Evolutionary conservation across 1,139 yeast genomes (phyloP).

Genomic region (Ogataea hybrid): DNA sequence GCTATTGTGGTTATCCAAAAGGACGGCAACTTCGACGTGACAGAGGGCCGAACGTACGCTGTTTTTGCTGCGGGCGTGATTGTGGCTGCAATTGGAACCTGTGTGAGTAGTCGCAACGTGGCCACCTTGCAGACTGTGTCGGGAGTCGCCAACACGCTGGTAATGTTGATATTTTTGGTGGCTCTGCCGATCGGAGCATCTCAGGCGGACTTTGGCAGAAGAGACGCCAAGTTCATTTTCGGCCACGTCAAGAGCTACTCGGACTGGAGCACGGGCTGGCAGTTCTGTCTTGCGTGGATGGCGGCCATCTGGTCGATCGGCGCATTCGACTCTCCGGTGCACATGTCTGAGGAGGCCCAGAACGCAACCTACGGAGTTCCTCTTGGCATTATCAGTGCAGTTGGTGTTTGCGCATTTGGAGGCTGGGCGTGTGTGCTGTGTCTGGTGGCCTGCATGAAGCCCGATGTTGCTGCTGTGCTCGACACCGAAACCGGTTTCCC

Average conservation of each 20-base stretch:
- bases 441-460: conserved; percentile 54
- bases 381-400: conserved; percentile 56
- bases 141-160: conserved; percentile 48
- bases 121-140: conserved; percentile 58
- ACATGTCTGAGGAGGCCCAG: conserved; percentile 69
- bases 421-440: conserved; percentile 57
- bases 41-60: conserved; percentile 47
- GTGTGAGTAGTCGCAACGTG: conserved; percentile 48
- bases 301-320: conserved; percentile 68
- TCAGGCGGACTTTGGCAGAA: conserved; percentile 14
- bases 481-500: conserved; percentile 49
- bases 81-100: conserved; percentile 42
- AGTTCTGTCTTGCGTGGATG: conserved; percentile 57
- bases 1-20: conserved; percentile 46
- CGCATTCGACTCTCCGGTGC: conserved; percentile 70
- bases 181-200: conserved; percentile 59
- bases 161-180: conserved; percentile 54
- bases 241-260: conserved; percentile 52
- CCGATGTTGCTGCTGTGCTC: conserved; percentile 46
- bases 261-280: conserved; percentile 69
- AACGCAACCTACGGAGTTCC: conserved; percentile 68
- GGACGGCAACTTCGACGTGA: conserved; percentile 43
- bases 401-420: conserved; percentile 54
- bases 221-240: conserved; percentile 48
- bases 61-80: conserved; percentile 49